Base-by-base conservation (phyloP, 1,284 basidiomycete species). In the Naganishia albida region DNA sequence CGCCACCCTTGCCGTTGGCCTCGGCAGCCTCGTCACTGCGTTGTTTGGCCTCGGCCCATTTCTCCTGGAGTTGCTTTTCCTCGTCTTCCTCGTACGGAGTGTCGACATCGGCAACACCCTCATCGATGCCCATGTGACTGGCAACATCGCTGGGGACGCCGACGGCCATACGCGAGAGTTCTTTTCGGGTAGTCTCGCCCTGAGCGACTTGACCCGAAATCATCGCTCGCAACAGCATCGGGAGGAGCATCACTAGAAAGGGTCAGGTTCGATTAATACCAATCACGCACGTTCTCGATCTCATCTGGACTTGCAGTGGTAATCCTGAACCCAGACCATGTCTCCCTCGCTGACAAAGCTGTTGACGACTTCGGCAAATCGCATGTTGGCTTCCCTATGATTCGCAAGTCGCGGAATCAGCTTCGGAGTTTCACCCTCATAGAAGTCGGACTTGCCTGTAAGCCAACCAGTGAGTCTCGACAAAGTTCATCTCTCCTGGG, bases 291-390 rank as follows among this genome's bases (percentile, higher is more conserved):
- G 50, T 18, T 38, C 8, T 3, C 7, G n/a, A 12, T 20, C 2
- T 25, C 39, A 7, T 7, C 28, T 6, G 38, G 2, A 67, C 66
- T 64, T 40, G 64, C 66, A 85, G 76, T 96, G 93, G 76, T 96
- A 96, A 77, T 95, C 93, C 78, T 97, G 93, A 0, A 99, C 96
- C 95, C 95, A 99, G 53, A 99, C 93, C 87, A 98, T 94, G 66
- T 93, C 87, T 38, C 91, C 90, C 1, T 89, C 86, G 6, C 83
- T 84, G 65, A 93, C 83, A 73, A 93, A 88, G 65, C 84, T 82
- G 66, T 86, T 82, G 64, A 99, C 90, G 20, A 84, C 88, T 76
- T 97, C 89, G 0, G 96, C 95, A 75, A 99, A 99, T 68, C 87
- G 85, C 81, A 93, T 83, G 78, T 99, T 99, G 52, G 96, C 96